phyloP scores from a whole-genome alignment of 257 asterid genomes.

The Parsonsia alboflavescens region DNA sequence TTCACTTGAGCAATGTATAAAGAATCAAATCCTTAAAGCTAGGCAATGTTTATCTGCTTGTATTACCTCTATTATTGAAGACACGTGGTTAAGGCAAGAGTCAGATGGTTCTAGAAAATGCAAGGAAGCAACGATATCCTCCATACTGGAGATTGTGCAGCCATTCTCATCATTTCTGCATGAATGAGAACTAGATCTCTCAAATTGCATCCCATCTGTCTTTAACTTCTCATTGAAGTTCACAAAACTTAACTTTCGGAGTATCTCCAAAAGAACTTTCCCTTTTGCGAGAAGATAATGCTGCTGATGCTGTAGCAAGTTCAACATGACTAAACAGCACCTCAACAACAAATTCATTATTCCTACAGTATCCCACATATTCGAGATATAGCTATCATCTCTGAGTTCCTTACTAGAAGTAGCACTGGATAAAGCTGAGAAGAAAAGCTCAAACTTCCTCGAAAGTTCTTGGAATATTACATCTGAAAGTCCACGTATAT shows the following conservation, averaged over 20 bases:
- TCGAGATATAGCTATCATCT: conserved; percentile 24
- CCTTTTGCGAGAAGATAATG: conserved; percentile 46
- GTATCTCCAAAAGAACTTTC: conserved; percentile 39
- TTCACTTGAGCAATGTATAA: not conserved
- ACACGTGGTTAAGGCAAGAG: conserved; percentile 37
- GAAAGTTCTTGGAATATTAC: conserved; percentile 46
- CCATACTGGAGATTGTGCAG: conserved; percentile 39
- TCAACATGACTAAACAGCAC: conserved; percentile 60
- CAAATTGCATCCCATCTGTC: conserved; percentile 30
- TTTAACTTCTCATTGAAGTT: conserved; percentile 25
- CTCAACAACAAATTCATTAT: conserved; percentile 50
- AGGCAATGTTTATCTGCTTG: not conserved
- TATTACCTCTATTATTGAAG: conserved; percentile 72
- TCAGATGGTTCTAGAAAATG: conserved; percentile 53
- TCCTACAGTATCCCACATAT: conserved; percentile 32
- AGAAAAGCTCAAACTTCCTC: conserved; percentile 39
- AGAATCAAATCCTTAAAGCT: not conserved
- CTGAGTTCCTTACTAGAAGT: conserved; percentile 27
- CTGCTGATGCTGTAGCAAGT: conserved; percentile 32
- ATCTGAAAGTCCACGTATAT: conserved; percentile 41
- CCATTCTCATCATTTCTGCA: conserved; percentile 30
- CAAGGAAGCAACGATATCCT: conserved; percentile 59
- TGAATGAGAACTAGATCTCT: conserved; percentile 45
- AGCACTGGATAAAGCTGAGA: conserved; percentile 28
- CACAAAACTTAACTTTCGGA: conserved; percentile 34